These are phyloP conservation scores for Artemisia tridentata DNA, from an alignment of 129 eudicot species.

Conservation along the genomic window DNA sequence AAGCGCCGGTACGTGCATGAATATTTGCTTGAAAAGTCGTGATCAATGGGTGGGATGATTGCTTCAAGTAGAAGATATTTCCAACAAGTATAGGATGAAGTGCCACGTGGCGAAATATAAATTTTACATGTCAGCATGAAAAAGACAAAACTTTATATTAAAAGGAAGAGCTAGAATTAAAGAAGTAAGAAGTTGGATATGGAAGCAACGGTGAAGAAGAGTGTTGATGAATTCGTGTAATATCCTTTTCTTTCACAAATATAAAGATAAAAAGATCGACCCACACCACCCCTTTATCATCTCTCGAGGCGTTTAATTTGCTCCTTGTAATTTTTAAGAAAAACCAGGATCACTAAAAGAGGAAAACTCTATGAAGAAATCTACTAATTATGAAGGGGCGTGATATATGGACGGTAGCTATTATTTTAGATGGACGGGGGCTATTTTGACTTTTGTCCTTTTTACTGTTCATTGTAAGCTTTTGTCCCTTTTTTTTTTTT, in stretches of 20 bases:
- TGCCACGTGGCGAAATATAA: slow-evolving; percentile 36
- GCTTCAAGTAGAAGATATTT: slow-evolving; percentile 29
- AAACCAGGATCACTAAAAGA: no score
- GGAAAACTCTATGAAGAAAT: no score
- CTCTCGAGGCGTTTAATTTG: slow-evolving; percentile 18
- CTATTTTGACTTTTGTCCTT: no score
- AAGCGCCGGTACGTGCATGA: slow-evolving; percentile 26
- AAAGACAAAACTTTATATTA: slow-evolving; percentile 13
- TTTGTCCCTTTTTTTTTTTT: no score
- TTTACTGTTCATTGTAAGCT: no score
- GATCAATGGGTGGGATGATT: slow-evolving; percentile 23
- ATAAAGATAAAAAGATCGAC: slow-evolving; percentile 21
- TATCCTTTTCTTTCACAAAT: slow-evolving; percentile 38
- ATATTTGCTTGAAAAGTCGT: slow-evolving; percentile 36
- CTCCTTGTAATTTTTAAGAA: no score
- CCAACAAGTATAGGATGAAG: background rate
- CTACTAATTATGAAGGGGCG: no score
- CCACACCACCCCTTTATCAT: slow-evolving; percentile 32
- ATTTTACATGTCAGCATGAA: slow-evolving; percentile 5
- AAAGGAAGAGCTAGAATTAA: background rate
- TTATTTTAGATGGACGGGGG: no score
- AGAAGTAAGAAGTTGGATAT: slow-evolving; percentile 40
- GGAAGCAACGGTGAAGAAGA: slow-evolving; percentile 52
- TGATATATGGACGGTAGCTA: no score
- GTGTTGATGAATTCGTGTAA: slow-evolving; percentile 41